Base-by-base conservation (phyloP, 2,329 filamentous ascomycete species). In the Pleomassaria siparia region DNA sequence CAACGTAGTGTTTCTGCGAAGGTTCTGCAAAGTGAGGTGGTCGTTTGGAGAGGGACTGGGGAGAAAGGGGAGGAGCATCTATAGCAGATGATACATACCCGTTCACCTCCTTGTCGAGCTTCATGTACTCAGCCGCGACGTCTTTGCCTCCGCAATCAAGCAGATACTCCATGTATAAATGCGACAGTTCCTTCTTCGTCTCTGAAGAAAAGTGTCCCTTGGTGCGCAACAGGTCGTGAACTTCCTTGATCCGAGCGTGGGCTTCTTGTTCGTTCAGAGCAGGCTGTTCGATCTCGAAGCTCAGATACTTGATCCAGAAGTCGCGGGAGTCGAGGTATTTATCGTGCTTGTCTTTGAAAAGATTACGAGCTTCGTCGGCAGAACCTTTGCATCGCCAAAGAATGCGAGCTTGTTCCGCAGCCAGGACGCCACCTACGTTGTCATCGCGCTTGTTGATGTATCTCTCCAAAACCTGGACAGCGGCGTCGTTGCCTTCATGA, bases 281-380 rank as follows among this genome's bases (percentile, higher is more conserved):
- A 10, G 89, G 87, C 69, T 96, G 91, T 47, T 88, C 84, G 40
- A 95, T 77, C 74, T 99, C 94, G 64, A 99, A 96, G 49, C 87
- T 78, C 45, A 97, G 81, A 78, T 91, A 97, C 63, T 83, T 88
- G 58, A 85, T 79, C 92, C 94, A 99, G 77, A 97, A 97, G 35
- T 88, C 78, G 26, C 85, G 82, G 69, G 91, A 96, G 65, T 94
- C 89, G 2, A 86, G 79, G 67, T 95, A 96, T 78, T 85, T 89
- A 65, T 91, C 85, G 46, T 88, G 80, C 59, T 96, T 92, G 71
- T 86, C 87, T 52, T 84, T 75, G 74, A 92, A 97, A 1, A 96
- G 83, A 44, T 87, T 82, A 22, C 94, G 87, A 30, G 91, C 91
- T 61, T 92, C 89, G 9, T 89, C 86, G 0, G 84, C 77, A 0